Percentiles rank a stretch among this genome's conserved stretches.
Evolutionary conservation across 805 yeast species (phyloP).

Genomic region (Suhomyces emberorum): DNA sequence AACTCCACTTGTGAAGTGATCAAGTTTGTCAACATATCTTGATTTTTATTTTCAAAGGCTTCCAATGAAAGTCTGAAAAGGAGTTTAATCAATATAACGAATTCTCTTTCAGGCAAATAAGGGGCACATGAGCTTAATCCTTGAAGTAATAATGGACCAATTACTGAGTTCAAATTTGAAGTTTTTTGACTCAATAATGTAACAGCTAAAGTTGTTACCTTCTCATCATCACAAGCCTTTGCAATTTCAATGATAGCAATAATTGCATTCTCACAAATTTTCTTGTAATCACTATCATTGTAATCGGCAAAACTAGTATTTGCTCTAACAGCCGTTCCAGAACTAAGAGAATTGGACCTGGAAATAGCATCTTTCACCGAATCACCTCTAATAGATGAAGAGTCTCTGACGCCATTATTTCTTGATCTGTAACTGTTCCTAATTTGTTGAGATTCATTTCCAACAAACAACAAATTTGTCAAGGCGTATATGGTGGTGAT

Average conservation of each 20-base stretch:
- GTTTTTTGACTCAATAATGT: conserved; percentile 81
- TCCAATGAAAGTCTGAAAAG: conserved; percentile 48
- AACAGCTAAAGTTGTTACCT: conserved; percentile 72
- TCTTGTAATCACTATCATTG: conserved; percentile 32
- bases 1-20: conserved; percentile 48
- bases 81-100: conserved; percentile 56
- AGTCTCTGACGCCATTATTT: conserved; percentile 22
- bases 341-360: conserved; percentile 11
- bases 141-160: conserved; percentile 53
- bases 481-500: conserved; percentile 83
- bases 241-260: conserved; percentile 67
- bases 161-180: conserved; percentile 43
- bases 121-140: conserved; percentile 66
- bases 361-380: conserved; percentile 3
- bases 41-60: conserved; percentile 43
- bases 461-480: conserved; percentile 65
- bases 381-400: conserved; percentile 10
- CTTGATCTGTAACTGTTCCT: conserved; percentile 12
- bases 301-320: conserved; percentile 7
- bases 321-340: background rate
- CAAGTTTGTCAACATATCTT: conserved; percentile 37
- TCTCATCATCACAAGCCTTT: conserved; percentile 60
- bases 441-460: conserved; percentile 36
- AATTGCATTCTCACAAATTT: conserved; percentile 62
- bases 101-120: conserved; percentile 61